phyloP scores from a whole-genome alignment of 140 eudicot species.

The Flaveria floridana region DNA sequence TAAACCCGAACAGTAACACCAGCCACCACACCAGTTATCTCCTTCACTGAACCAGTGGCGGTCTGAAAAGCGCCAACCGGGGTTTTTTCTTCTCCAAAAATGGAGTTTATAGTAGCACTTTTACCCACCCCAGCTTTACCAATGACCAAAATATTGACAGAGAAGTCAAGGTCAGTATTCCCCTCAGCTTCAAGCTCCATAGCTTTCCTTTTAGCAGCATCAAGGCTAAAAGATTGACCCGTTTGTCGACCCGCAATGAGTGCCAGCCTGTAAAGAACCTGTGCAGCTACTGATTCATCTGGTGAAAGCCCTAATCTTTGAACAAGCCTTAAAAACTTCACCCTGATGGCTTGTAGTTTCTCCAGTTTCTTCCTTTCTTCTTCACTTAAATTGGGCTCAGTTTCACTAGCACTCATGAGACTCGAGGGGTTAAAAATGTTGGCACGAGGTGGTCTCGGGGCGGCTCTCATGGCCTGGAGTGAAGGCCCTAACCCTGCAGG shows the following conservation, averaged over 20 bases:
- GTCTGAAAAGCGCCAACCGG: slow-evolving; percentile 69
- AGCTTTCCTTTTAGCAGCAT: slow-evolving; percentile 71
- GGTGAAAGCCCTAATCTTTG: slow-evolving; percentile 75
- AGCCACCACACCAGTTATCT: slow-evolving; percentile 58
- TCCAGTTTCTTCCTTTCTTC: slow-evolving; percentile 89
- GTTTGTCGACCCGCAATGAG: slow-evolving; percentile 78
- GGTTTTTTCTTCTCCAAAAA: slow-evolving; percentile 83
- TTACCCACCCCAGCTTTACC: slow-evolving; percentile 99
- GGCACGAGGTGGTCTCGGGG: slow-evolving; percentile 55
- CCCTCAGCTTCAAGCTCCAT: slow-evolving; percentile 69
- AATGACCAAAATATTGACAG: slow-evolving; percentile 65
- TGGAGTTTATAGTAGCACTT: slow-evolving; percentile 91
- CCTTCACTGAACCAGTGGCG: slow-evolving; percentile 57
- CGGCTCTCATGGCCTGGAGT: slow-evolving; percentile 59
- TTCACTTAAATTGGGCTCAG: slow-evolving; percentile 61
- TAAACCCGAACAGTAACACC: slow-evolving; percentile 74
- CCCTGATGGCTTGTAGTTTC: slow-evolving; percentile 68
- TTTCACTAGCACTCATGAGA: slow-evolving; percentile 42
- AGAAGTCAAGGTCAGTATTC: slow-evolving; percentile 58
- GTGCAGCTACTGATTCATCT: slow-evolving; percentile 78
- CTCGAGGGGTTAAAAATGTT: slow-evolving; percentile 43
- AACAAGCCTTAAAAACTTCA: slow-evolving; percentile 79
- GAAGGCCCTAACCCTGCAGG: slow-evolving; percentile 93
- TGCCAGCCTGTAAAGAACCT: slow-evolving; percentile 81
- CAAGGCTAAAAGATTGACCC: slow-evolving; percentile 59